A percentile compares a stretch with the other conserved stretches of the same genome.
Conservation (phyloP, 495 filamentous ascomycete genomes). For the Clohesyomyces aquaticus region DNA sequence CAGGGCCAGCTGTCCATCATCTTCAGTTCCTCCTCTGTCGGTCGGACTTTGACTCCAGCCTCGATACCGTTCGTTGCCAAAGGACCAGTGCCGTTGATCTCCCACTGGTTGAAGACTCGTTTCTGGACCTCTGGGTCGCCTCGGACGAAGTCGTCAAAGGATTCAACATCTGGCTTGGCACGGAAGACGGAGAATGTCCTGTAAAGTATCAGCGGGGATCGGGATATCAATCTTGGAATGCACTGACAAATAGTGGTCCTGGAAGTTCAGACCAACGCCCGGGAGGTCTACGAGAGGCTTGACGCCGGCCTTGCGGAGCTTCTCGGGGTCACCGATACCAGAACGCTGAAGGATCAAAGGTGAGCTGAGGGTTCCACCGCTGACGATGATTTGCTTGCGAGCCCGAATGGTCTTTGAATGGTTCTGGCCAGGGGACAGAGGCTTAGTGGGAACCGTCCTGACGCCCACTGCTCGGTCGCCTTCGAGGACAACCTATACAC, state of each 20-base stretch:
- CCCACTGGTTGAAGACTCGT: conserved; percentile 67
- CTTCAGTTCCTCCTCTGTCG: conserved; percentile 68
- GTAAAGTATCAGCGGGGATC: no score
- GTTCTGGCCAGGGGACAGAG: conserved; percentile 51
- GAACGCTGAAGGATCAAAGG: conserved; percentile 78
- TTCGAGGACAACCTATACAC: conserved; percentile 64
- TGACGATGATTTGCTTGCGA: conserved; percentile 77
- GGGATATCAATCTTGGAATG: no score
- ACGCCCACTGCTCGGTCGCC: conserved; percentile 51
- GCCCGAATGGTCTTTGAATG: conserved; percentile 55
- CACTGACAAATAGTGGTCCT: conserved; percentile 85
- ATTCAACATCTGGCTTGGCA: conserved; percentile 76
- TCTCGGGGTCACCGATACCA: conserved; percentile 72
- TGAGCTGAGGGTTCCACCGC: conserved; percentile 78
- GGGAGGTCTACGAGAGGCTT: conserved; percentile 74
- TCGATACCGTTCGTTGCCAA: conserved; percentile 86
- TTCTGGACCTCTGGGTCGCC: conserved; percentile 66
- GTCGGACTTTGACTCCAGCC: conserved; percentile 78
- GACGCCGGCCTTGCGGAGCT: conserved; percentile 70
- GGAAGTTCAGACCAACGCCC: conserved; percentile 81
- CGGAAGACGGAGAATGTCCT: conserved; percentile 76
- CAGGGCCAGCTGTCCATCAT: conserved; percentile 59
- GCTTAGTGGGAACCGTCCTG: conserved; percentile 46
- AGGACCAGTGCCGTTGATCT: conserved; percentile 76
- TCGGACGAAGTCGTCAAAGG: conserved; percentile 79